A percentile compares a stretch with the other conserved stretches of the same genome.
phyloP scores from a whole-genome alignment of 306 rosid species.

The Albizia julibrissin region DNA sequence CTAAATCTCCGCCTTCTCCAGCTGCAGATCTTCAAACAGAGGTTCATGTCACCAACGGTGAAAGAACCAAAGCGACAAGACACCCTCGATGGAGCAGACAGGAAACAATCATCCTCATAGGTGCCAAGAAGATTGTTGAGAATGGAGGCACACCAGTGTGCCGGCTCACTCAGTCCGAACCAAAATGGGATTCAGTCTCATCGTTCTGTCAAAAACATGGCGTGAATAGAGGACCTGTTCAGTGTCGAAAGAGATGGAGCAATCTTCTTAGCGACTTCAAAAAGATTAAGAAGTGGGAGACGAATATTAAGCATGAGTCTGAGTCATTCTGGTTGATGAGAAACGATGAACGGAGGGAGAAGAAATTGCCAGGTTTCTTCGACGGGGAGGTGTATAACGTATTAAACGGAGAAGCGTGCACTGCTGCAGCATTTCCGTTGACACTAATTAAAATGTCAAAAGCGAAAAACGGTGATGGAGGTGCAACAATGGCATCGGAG shows the following conservation, averaged over 20 bases:
- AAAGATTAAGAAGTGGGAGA: constrained; percentile 57
- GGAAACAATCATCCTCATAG: constrained; percentile 51
- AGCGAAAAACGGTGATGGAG: constrained; percentile 26
- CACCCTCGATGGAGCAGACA: constrained; percentile 56
- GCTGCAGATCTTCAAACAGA: constrained; percentile 26
- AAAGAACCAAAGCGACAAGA: constrained; percentile 44
- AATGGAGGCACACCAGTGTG: constrained; percentile 35
- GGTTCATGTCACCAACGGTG: constrained; percentile 16
- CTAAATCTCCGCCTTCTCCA: constrained; percentile 33
- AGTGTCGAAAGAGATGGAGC: constrained; percentile 59
- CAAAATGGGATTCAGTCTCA: constrained; percentile 54
- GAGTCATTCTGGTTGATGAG: constrained; percentile 59
- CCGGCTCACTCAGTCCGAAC: constrained; percentile 30
- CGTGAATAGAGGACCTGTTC: constrained; percentile 51
- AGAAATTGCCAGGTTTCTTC: constrained; percentile 49
- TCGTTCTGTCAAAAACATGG: constrained; percentile 46
- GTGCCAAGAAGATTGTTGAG: constrained; percentile 51
- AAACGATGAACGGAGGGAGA: constrained; percentile 43
- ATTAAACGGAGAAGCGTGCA: constrained; percentile 42
- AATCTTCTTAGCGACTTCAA: constrained; percentile 53
- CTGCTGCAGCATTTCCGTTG: constrained; percentile 45
- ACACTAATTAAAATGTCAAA: constrained; percentile 31
- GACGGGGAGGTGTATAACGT: constrained; percentile 46
- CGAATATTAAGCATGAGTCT: constrained; percentile 20
- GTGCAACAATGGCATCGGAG: constrained; percentile 11